Percentiles rank a stretch among this genome's conserved stretches.
These are phyloP conservation scores for Omphalotus olearius DNA, from an alignment of 1,284 basidiomycete species.

Conservation along the genomic window DNA sequence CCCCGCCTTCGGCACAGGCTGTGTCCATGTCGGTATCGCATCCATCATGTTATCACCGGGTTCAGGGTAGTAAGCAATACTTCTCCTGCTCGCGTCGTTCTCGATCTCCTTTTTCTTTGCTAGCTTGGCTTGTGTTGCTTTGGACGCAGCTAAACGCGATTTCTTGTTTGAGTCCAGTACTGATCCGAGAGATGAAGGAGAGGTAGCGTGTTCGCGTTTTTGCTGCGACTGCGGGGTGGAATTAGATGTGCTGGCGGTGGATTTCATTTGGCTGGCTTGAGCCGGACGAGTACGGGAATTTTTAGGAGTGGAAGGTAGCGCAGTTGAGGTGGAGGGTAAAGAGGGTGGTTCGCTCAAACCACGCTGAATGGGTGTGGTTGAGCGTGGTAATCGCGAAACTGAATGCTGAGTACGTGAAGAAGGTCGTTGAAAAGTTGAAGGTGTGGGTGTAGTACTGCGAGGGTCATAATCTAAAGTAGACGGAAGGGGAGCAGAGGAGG, in stretches of 20 bases:
- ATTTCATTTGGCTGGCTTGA: neutral
- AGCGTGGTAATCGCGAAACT: constrained; percentile 19
- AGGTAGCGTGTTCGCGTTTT: constrained; percentile 1
- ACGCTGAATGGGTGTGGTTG: constrained; percentile 30
- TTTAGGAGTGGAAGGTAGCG: constrained; percentile 17
- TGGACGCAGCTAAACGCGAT: constrained; percentile 25
- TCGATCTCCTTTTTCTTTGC: constrained; percentile 24
- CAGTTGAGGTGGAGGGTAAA: constrained; percentile 20
- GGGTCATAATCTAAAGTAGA: constrained; percentile 1
- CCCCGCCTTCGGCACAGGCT: constrained; percentile 56
- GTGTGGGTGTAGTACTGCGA: constrained; percentile 24
- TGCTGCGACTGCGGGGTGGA: constrained; percentile 13
- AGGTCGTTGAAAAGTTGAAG: constrained; percentile 16
- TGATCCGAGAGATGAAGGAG: constrained; percentile 15
- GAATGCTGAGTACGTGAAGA: constrained; percentile 16
- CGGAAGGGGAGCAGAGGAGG: constrained; percentile 16
- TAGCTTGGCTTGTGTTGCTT: constrained; percentile 29
- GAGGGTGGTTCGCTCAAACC: constrained; percentile 26
- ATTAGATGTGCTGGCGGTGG: constrained; percentile 13
- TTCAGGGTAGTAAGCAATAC: constrained; percentile 61
- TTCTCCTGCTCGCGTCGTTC: constrained; percentile 34
- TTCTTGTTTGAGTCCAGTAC: constrained; percentile 22
- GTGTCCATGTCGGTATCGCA: constrained; percentile 76
- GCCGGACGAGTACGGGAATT: constrained; percentile 10
- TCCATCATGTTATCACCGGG: constrained; percentile 50